Evolutionary conservation across 345 rosid genomes (phyloP), one percentile per base, ranked within the genome.

Genomic region (Anacardium occidentale): DNA sequence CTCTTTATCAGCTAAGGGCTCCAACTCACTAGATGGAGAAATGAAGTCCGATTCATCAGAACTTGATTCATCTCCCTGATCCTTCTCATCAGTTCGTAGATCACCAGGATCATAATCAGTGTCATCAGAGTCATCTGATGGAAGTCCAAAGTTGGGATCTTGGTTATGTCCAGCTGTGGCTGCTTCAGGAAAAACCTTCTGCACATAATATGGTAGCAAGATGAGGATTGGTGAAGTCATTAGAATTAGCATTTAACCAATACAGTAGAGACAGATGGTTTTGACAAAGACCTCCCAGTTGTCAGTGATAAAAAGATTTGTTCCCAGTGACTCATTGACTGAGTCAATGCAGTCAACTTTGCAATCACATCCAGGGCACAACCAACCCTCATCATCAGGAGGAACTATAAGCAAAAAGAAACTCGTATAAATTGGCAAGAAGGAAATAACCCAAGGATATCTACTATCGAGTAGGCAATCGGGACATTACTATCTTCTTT

Each of bases 351-450:
- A 85, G 79, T 88, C 88, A 74, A 82, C 84, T 83, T 90, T 95
- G 89, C 99, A 95, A 80, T 87, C 88, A 69, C 99, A 95, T 70
- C 85, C 94, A 18, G 98, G 98, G 81, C 99, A 95, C 76, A 92
- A 80, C 99, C 99, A 95, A 82, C 92, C 86, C 82, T 92, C 94
- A 59, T 91, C 98, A 75, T 75, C 99, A 0, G 97, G 96, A 62
- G 99, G 99, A 84, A 95, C 98, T 95, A 83, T 45, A 77, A 65
- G 75, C 57, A 73, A 25, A 74, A 56, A 76, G 64, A 58, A 64
- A 55, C 50, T 73, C 59, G 69, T 42, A 82, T 47, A 54, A 37
- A 47, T 37, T 37, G 55, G 68, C 10, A 20, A 73, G 61, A 34
- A 79, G 32, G 13, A 77, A 55, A 75, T 21, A 75, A 40, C 62